Base-by-base conservation (phyloP, 768 basidiomycete genomes). In the Suillus lakei region DNA sequence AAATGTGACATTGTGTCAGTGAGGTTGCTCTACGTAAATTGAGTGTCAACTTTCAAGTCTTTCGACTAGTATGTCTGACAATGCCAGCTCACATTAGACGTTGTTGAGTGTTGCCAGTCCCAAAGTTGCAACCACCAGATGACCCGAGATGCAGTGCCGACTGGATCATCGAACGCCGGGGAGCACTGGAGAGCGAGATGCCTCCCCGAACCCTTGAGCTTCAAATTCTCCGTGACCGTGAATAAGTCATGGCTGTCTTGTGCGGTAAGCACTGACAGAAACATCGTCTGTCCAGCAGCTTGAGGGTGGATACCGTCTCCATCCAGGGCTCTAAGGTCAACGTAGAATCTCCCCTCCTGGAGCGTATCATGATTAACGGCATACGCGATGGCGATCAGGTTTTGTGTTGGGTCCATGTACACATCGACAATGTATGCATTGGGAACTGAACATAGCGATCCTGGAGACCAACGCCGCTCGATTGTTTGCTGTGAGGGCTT, bases 51-150 rank as follows among this genome's bases (percentile, higher is more conserved):
- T 13, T 50, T 16, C n/a, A 30, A 30, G 7, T 53, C 30, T 34
- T 18, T 28, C 26, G n/a, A 3, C 26, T 26, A 36, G 23, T 55
- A 28, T 50, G 4, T 62, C 18, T 32, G 26, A 28, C 16, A 6
- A 62, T 56, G 50, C 26, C 26, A 16, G 4, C 28, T 63, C 41
- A 54, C 63, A 43, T 41, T 60, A 39, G 56, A 41, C 16, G 41
- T 60, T 34, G 21, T 63, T 8, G 53, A 63, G 12, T 41, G 55
- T n/a, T 63, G 41, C 63, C 63, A 59, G 41, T 63, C 44, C 63
- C 63, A 63, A 12, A 63, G 9, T 12, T 63, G 63, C 21, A 63
- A 26, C 23, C 23, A 59, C 63, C 55, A 63, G n/a, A 21, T 16
- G 18, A 16, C 53, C 18, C 16, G 10, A 34, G 6, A 16, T 21